Percentiles rank a stretch among this genome's conserved stretches.
phyloP scores from a whole-genome alignment of 2,329 filamentous ascomycete genomes.

The Colletotrichum eremochloae region DNA sequence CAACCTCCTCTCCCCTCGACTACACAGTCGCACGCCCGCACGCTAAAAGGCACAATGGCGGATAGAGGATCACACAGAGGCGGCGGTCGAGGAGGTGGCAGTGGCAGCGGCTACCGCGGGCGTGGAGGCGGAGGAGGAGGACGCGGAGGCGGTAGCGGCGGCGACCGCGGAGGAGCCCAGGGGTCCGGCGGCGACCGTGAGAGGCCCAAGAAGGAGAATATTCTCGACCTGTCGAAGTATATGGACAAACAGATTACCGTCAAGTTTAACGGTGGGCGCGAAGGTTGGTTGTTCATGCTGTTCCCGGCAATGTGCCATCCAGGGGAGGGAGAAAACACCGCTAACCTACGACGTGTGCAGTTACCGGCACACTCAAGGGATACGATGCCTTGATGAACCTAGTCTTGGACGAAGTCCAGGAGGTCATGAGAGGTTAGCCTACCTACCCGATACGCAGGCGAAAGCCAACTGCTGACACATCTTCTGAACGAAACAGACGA shows the following conservation, averaged over 20 bases:
- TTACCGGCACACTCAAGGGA: constrained; percentile 90
- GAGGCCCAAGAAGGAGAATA: constrained; percentile 97
- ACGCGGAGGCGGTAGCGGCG: constrained; percentile 55
- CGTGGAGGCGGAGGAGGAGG: constrained; percentile 60
- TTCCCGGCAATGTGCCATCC: neutral
- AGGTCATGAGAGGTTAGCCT: constrained; percentile 83
- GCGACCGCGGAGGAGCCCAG: constrained; percentile 53
- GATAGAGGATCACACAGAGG: constrained; percentile 65
- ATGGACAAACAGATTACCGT: constrained; percentile 96
- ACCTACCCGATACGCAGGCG: neutral
- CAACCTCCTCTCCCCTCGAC: neutral
- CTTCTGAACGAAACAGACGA: constrained; percentile 73
- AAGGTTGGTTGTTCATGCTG: constrained; percentile 69
- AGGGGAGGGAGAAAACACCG: neutral
- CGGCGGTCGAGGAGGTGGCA: constrained; percentile 58
- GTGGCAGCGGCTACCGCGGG: constrained; percentile 60
- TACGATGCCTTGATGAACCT: constrained; percentile 99
- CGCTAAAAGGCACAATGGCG: constrained; percentile 55
- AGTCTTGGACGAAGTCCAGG: constrained; percentile 93
- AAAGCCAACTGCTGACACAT: neutral
- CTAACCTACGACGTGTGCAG: constrained; percentile 59
- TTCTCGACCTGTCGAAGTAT: constrained; percentile 94
- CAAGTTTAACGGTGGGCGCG: constrained; percentile 95
- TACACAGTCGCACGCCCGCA: neutral
- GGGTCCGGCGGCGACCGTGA: constrained; percentile 63